phyloP scores from a whole-genome alignment of 345 rosid species.

The Alliaria petiolata region DNA sequence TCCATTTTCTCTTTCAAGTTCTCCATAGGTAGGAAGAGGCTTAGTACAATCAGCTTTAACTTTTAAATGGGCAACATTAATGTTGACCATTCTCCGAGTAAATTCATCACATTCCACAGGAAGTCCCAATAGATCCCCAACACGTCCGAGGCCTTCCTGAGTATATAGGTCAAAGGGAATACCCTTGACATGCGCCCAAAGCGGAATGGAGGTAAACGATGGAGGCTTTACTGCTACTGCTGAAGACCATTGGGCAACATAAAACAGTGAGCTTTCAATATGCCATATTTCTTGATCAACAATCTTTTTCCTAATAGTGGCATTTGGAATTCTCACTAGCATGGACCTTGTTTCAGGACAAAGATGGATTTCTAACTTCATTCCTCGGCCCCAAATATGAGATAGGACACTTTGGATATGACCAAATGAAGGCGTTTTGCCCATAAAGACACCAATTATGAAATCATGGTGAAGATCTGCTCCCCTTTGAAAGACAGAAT shows the following conservation, averaged over 20 bases:
- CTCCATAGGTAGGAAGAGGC: too few relatives aligned
- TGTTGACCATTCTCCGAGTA: too few relatives aligned
- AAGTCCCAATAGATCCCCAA: accelerated
- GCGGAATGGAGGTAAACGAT: not conserved
- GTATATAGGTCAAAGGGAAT: not conserved
- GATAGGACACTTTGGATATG: too few relatives aligned
- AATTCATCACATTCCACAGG: not conserved
- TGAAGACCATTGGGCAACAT: not conserved
- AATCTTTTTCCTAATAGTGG: not conserved
- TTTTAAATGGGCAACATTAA: too few relatives aligned
- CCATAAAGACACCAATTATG: too few relatives aligned
- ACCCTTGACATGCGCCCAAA: not conserved
- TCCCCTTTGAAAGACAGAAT: too few relatives aligned
- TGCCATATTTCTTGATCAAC: not conserved
- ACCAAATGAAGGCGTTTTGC: too few relatives aligned
- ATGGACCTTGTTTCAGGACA: not conserved
- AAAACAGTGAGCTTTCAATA: not conserved
- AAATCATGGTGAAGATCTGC: too few relatives aligned
- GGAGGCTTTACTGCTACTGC: not conserved
- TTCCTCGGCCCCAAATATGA: too few relatives aligned
- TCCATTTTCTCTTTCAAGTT: too few relatives aligned
- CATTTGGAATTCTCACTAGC: not conserved
- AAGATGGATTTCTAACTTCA: not conserved
- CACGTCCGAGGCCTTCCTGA: not conserved
- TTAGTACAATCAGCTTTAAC: too few relatives aligned